Conservation (phyloP, 495 filamentous ascomycete genomes). For the Bryoglossum gracile region DNA sequence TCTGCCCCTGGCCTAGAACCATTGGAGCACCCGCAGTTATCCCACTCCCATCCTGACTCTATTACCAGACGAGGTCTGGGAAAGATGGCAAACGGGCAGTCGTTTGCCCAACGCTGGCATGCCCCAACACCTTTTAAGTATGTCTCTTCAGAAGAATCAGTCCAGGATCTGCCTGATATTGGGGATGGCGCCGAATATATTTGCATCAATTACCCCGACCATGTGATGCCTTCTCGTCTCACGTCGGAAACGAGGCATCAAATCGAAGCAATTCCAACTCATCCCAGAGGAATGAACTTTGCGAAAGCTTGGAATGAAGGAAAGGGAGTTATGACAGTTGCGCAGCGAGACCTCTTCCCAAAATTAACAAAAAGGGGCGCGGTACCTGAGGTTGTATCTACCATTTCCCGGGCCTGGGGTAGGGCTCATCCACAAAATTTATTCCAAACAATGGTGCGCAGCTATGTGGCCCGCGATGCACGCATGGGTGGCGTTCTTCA, state of each 20-base stretch:
- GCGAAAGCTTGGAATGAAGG: constrained; percentile 33
- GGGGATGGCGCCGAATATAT: constrained; percentile 44
- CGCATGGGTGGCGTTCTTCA: constrained; percentile 46
- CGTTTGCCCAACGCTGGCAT: constrained; percentile 46
- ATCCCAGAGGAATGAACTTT: constrained; percentile 41
- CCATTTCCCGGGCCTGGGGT: constrained; percentile 36
- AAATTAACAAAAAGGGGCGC: not conserved
- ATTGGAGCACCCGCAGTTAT: constrained; percentile 44
- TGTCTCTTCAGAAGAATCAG: constrained; percentile 41
- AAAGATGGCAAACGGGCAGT: constrained; percentile 49
- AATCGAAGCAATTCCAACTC: constrained; percentile 34
- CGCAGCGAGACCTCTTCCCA: constrained; percentile 32
- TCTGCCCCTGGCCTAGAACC: constrained; percentile 53
- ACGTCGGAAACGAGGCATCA: constrained; percentile 29
- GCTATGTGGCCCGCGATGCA: constrained; percentile 36
- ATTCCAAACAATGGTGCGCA: constrained; percentile 51
- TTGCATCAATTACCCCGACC: constrained; percentile 57
- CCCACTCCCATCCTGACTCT: constrained; percentile 50
- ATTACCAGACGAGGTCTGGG: constrained; percentile 40
- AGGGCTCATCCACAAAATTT: constrained; percentile 44
- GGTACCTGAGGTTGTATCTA: constrained; percentile 5
- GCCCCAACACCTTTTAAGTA: constrained; percentile 49
- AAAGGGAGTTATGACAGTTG: constrained; percentile 30
- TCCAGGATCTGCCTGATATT: constrained; percentile 52
- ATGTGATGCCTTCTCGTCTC: constrained; percentile 36